Evolutionary conservation across 2,329 filamentous ascomycete species (phyloP).

Genomic region (Volutella citrinella): DNA sequence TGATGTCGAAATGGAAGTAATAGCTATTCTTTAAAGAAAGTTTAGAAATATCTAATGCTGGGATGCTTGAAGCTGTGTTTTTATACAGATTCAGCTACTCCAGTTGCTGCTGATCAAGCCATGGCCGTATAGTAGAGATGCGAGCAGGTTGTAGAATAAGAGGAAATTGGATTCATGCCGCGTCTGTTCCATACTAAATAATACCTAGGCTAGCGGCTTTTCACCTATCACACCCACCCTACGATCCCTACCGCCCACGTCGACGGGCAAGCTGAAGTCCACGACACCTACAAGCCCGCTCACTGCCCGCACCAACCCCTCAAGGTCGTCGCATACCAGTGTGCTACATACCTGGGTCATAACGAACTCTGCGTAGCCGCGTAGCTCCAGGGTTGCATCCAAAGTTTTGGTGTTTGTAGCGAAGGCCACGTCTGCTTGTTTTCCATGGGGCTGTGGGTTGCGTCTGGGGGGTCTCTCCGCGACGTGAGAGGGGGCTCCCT

Average conservation of each 20-base stretch:
- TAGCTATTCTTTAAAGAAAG: no score
- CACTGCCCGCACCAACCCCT: constrained; percentile 58
- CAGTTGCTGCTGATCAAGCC: no score
- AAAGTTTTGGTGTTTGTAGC: neutral
- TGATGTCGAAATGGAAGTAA: constrained; percentile 44
- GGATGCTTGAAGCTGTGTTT: no score
- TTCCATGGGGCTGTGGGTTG: neutral
- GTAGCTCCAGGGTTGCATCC: constrained; percentile 47
- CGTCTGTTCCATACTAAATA: no score
- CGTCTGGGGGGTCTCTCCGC: neutral
- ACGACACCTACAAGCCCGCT: constrained; percentile 69
- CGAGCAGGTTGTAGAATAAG: no score
- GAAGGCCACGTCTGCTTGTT: constrained; percentile 1
- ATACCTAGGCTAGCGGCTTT: constrained; percentile 1
- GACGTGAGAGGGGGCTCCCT: constrained; percentile 1
- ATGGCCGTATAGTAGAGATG: no score
- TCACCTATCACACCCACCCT: neutral
- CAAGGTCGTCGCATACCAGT: constrained; percentile 67
- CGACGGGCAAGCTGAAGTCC: constrained; percentile 67
- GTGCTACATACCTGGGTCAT: constrained; percentile 70
- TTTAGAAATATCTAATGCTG: no score
- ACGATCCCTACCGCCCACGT: constrained; percentile 5
- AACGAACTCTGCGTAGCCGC: constrained; percentile 33
- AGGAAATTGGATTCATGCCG: no score
- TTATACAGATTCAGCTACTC: no score